Percentiles rank a stretch among this genome's conserved stretches.
These are phyloP conservation scores for Aphanomyces stellatus DNA, from an alignment of 352 stramenopile genomes.

Conservation along the genomic window DNA sequence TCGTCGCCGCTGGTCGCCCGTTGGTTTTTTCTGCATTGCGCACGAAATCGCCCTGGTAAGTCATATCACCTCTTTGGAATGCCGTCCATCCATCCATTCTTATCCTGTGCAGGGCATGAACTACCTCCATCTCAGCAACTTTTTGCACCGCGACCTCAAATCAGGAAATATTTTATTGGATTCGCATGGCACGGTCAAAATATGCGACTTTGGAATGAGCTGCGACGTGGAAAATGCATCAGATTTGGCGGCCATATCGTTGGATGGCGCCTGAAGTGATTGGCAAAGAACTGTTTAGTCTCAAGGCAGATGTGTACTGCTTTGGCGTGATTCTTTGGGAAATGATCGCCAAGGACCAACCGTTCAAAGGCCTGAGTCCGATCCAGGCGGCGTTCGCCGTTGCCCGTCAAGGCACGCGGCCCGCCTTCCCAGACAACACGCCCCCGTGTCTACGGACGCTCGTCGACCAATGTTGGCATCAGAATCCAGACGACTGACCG, in stretches of 20 bases:
- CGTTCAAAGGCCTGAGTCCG: conserved; percentile 68
- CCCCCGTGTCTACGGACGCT: conserved; percentile 69
- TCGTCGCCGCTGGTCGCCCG: conserved; percentile 41
- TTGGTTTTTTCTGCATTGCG: conserved; percentile 73
- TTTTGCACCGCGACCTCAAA: conserved; percentile 94
- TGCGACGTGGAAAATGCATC: conserved; percentile 59
- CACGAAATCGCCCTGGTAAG: conserved; percentile 74
- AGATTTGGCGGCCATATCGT: conserved; percentile 79
- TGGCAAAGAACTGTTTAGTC: conserved; percentile 89
- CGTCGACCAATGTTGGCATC: conserved; percentile 78
- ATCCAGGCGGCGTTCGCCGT: conserved; percentile 84
- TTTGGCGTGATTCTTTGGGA: conserved; percentile 88
- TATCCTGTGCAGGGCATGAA: conserved; percentile 59
- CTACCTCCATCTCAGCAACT: conserved; percentile 90
- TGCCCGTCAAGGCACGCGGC: conserved; percentile 72
- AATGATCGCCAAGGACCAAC: conserved; percentile 75
- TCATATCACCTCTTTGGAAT: too few species aligned
- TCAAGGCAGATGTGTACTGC: conserved; percentile 92
- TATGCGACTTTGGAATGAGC: conserved; percentile 83
- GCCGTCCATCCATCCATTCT: too few species aligned
- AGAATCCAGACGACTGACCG: conserved; percentile 57
- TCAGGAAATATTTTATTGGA: conserved; percentile 91
- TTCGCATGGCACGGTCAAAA: conserved; percentile 72
- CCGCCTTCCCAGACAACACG: conserved; percentile 75
- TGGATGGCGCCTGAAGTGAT: conserved; percentile 96